Evolutionary conservation across 2,329 filamentous ascomycete genomes (phyloP).

Genomic region (Ramularia collo-cygni): DNA sequence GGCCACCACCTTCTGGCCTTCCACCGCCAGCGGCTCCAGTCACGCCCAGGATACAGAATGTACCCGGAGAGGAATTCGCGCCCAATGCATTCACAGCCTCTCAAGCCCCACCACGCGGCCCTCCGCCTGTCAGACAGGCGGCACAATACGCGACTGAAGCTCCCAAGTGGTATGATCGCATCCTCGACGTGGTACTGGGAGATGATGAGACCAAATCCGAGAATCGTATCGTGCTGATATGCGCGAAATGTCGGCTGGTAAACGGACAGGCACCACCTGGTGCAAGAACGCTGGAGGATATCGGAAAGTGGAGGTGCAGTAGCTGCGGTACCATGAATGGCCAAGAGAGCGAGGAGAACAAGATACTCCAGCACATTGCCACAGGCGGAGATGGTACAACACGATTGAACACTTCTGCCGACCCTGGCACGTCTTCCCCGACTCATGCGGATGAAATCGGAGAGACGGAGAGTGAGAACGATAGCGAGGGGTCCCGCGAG

Average conservation of each 20-base stretch:
- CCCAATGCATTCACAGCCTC: constrained; percentile 58
- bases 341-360: constrained; percentile 66
- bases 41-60: constrained; percentile 3
- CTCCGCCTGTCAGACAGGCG: constrained; percentile 11
- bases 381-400: constrained; percentile 3
- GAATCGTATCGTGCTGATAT: constrained; percentile 85
- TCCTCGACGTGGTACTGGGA: constrained; percentile 84
- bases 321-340: constrained; percentile 80
- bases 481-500: constrained; percentile 6
- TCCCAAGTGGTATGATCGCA: constrained; percentile 83
- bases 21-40: constrained; percentile 42
- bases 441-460: constrained; percentile 23
- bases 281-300: constrained; percentile 64
- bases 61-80: constrained; percentile 57
- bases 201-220: constrained; percentile 91
- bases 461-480: constrained; percentile 13
- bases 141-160: constrained; percentile 24
- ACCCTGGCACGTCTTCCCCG: neutral
- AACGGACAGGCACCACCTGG: constrained; percentile 95
- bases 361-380: constrained; percentile 60
- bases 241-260: constrained; percentile 72
- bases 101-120: constrained; percentile 14
- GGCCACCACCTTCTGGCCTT: no score
- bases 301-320: constrained; percentile 84
- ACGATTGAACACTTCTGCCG: neutral